These are phyloP conservation scores for Colletotrichum sp. DNA, from an alignment of 2,329 filamentous ascomycete genomes.

Conservation along the genomic window DNA sequence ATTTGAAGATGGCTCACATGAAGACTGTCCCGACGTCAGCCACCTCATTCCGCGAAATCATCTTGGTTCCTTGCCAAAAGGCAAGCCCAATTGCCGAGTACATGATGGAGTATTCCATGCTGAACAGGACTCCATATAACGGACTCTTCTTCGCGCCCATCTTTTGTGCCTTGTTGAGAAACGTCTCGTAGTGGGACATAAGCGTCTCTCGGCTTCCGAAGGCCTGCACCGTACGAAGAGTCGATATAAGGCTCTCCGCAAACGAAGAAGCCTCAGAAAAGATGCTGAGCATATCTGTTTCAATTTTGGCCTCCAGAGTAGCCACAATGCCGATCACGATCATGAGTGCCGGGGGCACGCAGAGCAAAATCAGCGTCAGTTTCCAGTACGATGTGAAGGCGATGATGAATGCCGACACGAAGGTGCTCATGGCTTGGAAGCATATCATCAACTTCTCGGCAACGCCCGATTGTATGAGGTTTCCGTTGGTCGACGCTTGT, in stretches of 20 bases:
- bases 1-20: neutral
- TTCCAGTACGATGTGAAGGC: conserved; percentile 46
- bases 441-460: conserved; percentile 42
- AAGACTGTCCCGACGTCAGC: conserved; percentile 13
- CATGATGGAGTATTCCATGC: conserved; percentile 45
- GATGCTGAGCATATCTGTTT: conserved; percentile 27
- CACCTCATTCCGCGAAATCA: conserved; percentile 32
- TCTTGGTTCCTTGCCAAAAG: conserved; percentile 34
- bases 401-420: conserved; percentile 40
- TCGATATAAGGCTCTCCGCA: conserved; percentile 27
- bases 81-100: conserved; percentile 21
- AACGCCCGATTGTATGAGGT: conserved; percentile 43
- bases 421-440: conserved; percentile 39
- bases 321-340: conserved; percentile 23
- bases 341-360: neutral
- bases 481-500: conserved; percentile 47
- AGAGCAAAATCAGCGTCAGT: conserved; percentile 39
- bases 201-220: conserved; percentile 7
- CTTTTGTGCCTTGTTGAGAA: neutral
- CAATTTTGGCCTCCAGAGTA: conserved; percentile 26
- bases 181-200: conserved; percentile 9
- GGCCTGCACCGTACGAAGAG: conserved; percentile 17
- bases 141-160: conserved; percentile 24
- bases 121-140: conserved; percentile 31
- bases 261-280: conserved; percentile 28